These are phyloP conservation scores for Mrakiaceae sp. DNA, from an alignment of 1,284 basidiomycete species.

Conservation along the genomic window DNA sequence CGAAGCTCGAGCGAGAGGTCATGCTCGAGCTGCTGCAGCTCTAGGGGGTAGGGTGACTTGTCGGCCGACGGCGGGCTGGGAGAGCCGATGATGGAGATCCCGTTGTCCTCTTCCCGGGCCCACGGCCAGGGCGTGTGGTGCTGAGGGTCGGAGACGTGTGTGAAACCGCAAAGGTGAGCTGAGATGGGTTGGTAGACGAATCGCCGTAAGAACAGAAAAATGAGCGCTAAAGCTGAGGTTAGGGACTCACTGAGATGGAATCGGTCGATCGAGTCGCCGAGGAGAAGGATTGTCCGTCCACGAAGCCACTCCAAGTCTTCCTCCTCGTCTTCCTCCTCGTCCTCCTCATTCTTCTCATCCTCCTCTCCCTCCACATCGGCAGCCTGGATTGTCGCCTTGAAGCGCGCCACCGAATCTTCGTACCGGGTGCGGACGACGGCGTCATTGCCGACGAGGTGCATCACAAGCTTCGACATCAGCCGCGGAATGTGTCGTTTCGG, in stretches of 20 bases:
- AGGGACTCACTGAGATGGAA: not conserved
- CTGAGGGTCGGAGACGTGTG: not conserved
- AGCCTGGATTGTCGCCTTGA: too few relatives aligned
- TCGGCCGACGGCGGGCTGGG: not conserved
- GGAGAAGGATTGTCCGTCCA: conserved; percentile 5
- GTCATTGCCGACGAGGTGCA: too few relatives aligned
- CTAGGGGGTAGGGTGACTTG: not conserved
- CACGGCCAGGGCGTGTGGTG: too few relatives aligned
- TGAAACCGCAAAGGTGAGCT: conserved; percentile 11
- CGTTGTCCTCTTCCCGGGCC: too few relatives aligned
- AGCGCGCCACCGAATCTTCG: too few relatives aligned
- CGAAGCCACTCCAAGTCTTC: conserved; percentile 10
- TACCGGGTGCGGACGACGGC: too few relatives aligned
- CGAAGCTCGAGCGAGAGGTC: not conserved
- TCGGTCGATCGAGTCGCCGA: conserved; percentile 12
- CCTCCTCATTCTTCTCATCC: too few relatives aligned
- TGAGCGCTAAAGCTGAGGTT: not conserved
- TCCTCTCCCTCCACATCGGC: too few relatives aligned
- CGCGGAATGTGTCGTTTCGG: too few relatives aligned
- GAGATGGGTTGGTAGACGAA: not conserved
- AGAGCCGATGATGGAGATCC: not conserved
- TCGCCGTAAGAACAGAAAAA: not conserved
- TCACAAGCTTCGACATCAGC: too few relatives aligned
- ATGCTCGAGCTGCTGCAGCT: not conserved
- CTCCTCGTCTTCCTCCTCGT: not conserved